Evolutionary conservation across 148 eudicot species (phyloP).

Genomic region (Fallopia convolvulus): DNA sequence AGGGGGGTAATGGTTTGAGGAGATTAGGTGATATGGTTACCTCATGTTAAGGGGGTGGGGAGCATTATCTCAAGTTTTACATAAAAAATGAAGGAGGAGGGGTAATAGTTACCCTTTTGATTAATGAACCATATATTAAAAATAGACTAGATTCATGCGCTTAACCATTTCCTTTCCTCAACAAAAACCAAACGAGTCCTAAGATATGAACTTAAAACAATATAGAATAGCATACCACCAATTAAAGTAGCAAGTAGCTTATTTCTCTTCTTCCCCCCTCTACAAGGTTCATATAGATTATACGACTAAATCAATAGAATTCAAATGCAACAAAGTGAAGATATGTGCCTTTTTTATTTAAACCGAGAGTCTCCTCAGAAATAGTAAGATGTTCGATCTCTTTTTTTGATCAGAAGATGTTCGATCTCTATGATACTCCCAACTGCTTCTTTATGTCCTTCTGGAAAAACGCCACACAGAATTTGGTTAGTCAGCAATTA

Average conservation of each 20-base stretch:
- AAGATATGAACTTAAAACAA: too few relatives aligned
- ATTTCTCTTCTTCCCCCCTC: background rate
- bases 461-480: conserved; percentile 23
- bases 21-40: too few relatives aligned
- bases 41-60: too few relatives aligned
- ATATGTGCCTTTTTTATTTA: background rate
- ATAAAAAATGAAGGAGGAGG: too few relatives aligned
- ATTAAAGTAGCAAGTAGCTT: background rate
- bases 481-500: background rate
- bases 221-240: background rate
- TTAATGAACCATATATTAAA: background rate
- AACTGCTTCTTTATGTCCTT: conserved; percentile 50
- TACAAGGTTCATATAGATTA: background rate
- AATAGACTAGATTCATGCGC: too few relatives aligned
- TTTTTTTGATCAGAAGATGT: too few relatives aligned
- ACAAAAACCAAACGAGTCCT: too few relatives aligned
- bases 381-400: background rate
- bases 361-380: background rate
- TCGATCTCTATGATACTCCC: conserved; percentile 25
- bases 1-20: too few relatives aligned
- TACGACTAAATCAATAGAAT: background rate
- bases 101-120: too few relatives aligned
- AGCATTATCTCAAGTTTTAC: too few relatives aligned
- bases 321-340: background rate
- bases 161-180: too few relatives aligned